Evolutionary conservation across 1,284 basidiomycete species (phyloP), one percentile per base, ranked within the genome.

Genomic region (Puccinia hordei): DNA sequence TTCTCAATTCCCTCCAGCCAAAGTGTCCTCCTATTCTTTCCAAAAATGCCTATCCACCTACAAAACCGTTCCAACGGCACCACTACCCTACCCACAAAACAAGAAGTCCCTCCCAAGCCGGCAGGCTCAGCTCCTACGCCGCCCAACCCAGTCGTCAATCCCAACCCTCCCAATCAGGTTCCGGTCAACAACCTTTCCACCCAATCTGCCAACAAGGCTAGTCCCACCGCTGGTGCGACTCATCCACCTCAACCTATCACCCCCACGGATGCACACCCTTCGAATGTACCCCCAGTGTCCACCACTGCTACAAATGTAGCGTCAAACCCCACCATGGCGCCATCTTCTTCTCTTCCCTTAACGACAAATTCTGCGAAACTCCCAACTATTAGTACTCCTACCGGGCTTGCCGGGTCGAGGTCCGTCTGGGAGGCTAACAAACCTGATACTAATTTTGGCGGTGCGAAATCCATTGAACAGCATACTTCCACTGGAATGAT

Each of bases 401-500:
- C 41, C 49, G 63, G 44, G 19, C 24, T 66, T 33, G 57, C 57
- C 1, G 33, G 33, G 17, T 35, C 59, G 33, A 63, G 17, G 41
- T 30, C 66, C 35, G 41, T n/a, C 22, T 24, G 33, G 66, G n/a
- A 51, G 24, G 44, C 41, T 2, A 68, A 68, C 15, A 46, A 12
- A 13, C 41, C 46, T 3, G 46, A 49, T 27, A 49, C 8, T n/a
- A 38, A 46, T 27, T 49, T n/a, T 5, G 41, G 24, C 33, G 41
- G 15, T 49, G 2, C 9, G 24, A 27, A 2, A 27, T 15, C 66
- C 33, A 13, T 19, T 27, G 8, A 53, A 4, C 19, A 22, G 12
- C 46, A 51, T n/a, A 51, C 33, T 55, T 55, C 69, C 13, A 72
- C 69, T 5, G 69, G 46, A 6, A 13, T 72, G 24, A 72, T 72